Percentiles rank a stretch among this genome's conserved stretches.
phyloP scores from a whole-genome alignment of 257 asterid genomes.

The Plantago elongata region DNA sequence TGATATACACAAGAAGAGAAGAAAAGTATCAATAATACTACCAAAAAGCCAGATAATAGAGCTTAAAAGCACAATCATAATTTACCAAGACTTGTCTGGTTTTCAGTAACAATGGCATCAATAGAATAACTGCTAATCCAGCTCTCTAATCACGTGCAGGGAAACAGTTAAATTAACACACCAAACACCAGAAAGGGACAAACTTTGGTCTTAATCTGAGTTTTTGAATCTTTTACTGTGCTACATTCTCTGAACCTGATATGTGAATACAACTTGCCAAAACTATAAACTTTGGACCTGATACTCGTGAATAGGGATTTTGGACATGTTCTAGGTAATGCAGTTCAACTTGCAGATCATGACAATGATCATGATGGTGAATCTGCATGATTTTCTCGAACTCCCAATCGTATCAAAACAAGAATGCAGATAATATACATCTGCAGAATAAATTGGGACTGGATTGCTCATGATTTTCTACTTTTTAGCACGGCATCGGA shows the following conservation, averaged over 20 bases:
- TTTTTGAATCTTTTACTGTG: slow-evolving; percentile 18
- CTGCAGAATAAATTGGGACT: slow-evolving; percentile 2
- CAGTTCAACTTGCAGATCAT: slow-evolving; percentile 23
- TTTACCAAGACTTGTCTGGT: slow-evolving; percentile 43
- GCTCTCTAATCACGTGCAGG: slow-evolving; percentile 49
- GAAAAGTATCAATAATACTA: neutral
- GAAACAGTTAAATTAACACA: slow-evolving; percentile 16
- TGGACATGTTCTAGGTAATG: slow-evolving; percentile 27
- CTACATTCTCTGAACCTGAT: slow-evolving; percentile 16
- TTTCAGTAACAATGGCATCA: slow-evolving; percentile 44
- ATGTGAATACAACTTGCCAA: neutral
- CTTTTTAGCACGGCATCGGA: slow-evolving; percentile 10
- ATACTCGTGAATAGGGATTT: slow-evolving; percentile 21
- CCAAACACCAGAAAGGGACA: slow-evolving; percentile 9
- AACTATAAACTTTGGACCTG: no score
- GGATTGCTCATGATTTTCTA: slow-evolving; percentile 6
- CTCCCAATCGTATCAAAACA: neutral
- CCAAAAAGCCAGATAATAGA: slow-evolving; percentile 30
- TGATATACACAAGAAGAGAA: slow-evolving; percentile 4
- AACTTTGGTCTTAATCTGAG: slow-evolving; percentile 13
- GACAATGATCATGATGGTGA: slow-evolving; percentile 13
- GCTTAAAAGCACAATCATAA: slow-evolving; percentile 27
- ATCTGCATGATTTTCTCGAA: slow-evolving; percentile 19
- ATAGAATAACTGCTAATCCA: slow-evolving; percentile 22
- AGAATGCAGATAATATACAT: slow-evolving; percentile 2